Conservation (phyloP, 2,329 filamentous ascomycete genomes). For the Cladosporium sp. region DNA sequence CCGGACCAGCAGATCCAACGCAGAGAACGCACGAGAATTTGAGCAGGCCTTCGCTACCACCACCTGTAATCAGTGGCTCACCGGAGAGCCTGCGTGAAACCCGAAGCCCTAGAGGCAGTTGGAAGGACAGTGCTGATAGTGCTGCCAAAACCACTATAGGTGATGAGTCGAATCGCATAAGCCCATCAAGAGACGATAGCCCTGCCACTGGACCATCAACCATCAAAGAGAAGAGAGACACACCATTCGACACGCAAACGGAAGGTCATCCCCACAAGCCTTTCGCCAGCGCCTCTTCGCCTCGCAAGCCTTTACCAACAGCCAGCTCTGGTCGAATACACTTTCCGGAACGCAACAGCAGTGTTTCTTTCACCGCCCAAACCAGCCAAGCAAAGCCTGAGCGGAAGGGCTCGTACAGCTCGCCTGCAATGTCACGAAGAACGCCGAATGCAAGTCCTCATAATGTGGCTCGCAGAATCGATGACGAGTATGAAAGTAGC, state of each 20-base stretch:
- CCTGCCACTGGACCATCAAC: not conserved
- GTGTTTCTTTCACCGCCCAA: slow-evolving; percentile 22
- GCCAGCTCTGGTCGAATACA: not conserved
- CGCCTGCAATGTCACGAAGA: slow-evolving; percentile 9
- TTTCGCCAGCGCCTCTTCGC: slow-evolving; percentile 16
- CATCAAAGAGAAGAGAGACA: slow-evolving; percentile 1
- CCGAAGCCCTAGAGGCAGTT: not conserved
- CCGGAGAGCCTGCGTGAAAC: not conserved
- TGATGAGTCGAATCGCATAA: not conserved
- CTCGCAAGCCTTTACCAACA: slow-evolving; percentile 1
- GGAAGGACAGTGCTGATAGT: not conserved
- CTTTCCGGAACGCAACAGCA: slow-evolving; percentile 11
- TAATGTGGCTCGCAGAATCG: not conserved
- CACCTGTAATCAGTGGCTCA: not conserved
- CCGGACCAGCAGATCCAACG: slow-evolving; percentile 29
- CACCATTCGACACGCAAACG: slow-evolving; percentile 3
- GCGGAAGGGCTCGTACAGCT: slow-evolving; percentile 17
- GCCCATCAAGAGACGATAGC: not conserved
- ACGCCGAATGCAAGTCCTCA: slow-evolving; percentile 16
- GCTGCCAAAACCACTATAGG: not conserved
- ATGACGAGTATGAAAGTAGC: slow-evolving; percentile 30
- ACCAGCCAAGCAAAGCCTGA: slow-evolving; percentile 11
- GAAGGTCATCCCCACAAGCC: slow-evolving; percentile 19
- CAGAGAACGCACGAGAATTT: slow-evolving; percentile 26
- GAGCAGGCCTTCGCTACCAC: slow-evolving; percentile 23